These are phyloP conservation scores for Aspergillus floridensis DNA, from an alignment of 2,329 filamentous ascomycete species.

Conservation along the genomic window DNA sequence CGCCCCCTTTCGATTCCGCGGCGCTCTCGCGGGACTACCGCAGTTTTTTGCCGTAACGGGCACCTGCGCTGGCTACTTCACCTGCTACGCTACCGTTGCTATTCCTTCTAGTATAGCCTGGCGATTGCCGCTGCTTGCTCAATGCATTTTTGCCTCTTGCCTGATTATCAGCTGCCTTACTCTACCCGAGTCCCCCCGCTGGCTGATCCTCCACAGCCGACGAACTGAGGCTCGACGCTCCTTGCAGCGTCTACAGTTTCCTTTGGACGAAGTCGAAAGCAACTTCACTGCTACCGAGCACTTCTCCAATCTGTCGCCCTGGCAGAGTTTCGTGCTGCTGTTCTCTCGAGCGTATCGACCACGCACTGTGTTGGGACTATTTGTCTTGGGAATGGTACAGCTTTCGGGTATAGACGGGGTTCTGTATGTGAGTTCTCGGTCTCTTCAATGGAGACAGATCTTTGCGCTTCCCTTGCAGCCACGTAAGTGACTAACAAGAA, in stretches of 20 bases:
- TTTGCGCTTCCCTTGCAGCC: no score
- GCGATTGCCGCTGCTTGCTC: background rate
- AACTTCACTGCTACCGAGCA: no score
- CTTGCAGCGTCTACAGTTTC: no score
- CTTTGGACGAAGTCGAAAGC: no score
- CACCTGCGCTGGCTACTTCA: background rate
- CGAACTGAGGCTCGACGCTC: background rate
- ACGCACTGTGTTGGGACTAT: constrained; percentile 2
- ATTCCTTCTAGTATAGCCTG: background rate
- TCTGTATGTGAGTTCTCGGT: background rate
- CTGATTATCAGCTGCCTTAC: no score
- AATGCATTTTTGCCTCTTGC: no score
- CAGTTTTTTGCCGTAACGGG: no score
- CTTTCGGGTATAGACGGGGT: constrained; percentile 2
- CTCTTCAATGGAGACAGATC: background rate
- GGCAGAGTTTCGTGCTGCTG: no score
- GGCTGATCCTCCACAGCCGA: background rate
- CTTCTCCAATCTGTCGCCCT: no score
- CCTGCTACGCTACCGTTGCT: background rate
- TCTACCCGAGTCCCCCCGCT: no score
- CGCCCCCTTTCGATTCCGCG: no score
- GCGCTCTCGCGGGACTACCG: no score
- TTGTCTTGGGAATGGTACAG: constrained; percentile 4
- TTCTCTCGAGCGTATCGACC: background rate
- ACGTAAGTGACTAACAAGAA: background rate